Evolutionary conservation across 176 grass and related monocot species (phyloP).

Genomic region (Thalia dealbata): DNA sequence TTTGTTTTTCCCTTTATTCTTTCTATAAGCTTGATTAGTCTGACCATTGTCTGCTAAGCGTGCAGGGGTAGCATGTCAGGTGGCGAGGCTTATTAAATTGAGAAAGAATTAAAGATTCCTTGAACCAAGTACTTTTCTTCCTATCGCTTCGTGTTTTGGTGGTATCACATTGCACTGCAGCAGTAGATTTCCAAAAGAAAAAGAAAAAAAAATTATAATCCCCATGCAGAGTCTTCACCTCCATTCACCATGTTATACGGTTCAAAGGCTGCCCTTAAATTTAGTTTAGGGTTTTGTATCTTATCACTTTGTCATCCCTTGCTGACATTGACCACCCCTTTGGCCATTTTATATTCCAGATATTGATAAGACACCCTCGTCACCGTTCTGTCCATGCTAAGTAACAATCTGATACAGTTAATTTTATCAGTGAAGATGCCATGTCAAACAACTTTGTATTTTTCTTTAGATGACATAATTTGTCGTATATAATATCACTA

Average conservation of each 20-base stretch:
- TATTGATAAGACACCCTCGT: too few relatives aligned
- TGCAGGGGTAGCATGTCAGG: background rate
- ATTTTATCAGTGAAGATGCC: too few relatives aligned
- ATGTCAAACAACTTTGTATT: too few relatives aligned
- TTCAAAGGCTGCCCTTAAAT: background rate
- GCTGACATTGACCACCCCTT: background rate
- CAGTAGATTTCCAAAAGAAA: background rate
- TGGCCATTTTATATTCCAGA: too few relatives aligned
- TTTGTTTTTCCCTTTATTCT: background rate
- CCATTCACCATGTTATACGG: background rate
- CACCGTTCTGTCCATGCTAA: too few relatives aligned
- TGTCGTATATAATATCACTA: too few relatives aligned
- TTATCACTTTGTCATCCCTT: background rate
- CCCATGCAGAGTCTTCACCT: background rate
- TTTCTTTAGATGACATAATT: too few relatives aligned
- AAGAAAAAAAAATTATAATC: background rate
- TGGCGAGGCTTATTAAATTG: background rate
- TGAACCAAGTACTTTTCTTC: background rate
- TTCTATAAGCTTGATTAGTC: background rate
- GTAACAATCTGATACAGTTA: too few relatives aligned
- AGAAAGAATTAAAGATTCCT: background rate
- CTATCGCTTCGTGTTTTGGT: background rate
- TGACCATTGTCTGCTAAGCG: background rate
- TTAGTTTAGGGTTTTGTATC: background rate
- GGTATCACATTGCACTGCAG: background rate